These are phyloP conservation scores for Beauveria caledonica DNA, from an alignment of 2,329 filamentous ascomycete genomes.

Conservation along the genomic window DNA sequence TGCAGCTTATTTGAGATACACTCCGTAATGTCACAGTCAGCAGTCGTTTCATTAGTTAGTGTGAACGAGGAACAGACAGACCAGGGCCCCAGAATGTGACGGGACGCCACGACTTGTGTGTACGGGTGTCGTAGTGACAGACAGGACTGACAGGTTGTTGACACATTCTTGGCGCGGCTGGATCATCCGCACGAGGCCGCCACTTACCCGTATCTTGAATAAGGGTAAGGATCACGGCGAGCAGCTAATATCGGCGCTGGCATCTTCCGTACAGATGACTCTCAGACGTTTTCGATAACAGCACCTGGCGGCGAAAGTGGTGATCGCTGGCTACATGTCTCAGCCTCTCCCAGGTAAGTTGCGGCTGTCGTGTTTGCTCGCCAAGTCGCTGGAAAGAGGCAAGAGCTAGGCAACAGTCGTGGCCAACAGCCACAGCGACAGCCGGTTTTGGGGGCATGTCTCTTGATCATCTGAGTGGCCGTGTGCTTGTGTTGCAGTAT, in stretches of 20 bases:
- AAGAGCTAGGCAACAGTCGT: neutral
- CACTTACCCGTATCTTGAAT: slow-evolving; percentile 5
- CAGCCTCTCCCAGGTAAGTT: neutral
- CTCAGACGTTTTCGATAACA: neutral
- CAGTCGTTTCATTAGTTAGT: neutral
- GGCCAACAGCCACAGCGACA: neutral
- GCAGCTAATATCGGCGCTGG: neutral
- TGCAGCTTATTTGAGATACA: neutral
- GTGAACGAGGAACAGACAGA: neutral
- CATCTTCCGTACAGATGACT: neutral
- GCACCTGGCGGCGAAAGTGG: neutral
- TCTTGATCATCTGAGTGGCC: neutral
- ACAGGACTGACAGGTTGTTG: slow-evolving; percentile 4
- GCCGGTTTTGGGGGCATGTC: neutral
- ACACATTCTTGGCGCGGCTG: slow-evolving; percentile 6
- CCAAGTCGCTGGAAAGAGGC: neutral
- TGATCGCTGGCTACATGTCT: neutral
- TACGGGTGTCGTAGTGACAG: neutral
- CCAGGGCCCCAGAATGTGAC: neutral
- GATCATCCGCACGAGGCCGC: neutral
- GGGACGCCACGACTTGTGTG: slow-evolving; percentile 1
- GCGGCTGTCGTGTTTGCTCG: neutral
- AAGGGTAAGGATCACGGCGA: neutral
- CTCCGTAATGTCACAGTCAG: neutral
- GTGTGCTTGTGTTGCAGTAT: no score